Percentiles rank a stretch among this genome's conserved stretches.
These are phyloP conservation scores for Digitaria exilis DNA, from an alignment of 202 grass and related monocot genomes.

Conservation along the genomic window DNA sequence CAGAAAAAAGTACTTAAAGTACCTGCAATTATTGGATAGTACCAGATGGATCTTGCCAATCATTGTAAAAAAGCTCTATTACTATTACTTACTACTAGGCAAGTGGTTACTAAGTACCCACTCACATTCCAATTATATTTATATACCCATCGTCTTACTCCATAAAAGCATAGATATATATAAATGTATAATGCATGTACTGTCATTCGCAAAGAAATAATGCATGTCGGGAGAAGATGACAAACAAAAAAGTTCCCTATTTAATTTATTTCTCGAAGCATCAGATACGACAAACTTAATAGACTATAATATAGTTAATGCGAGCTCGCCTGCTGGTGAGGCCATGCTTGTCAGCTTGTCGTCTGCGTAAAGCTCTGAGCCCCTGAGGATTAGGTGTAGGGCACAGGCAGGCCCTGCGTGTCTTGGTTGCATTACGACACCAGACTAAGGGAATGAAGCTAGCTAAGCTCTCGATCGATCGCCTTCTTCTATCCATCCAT, in stretches of 20 bases:
- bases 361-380: background rate
- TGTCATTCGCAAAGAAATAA: too few species aligned
- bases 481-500: background rate
- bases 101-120: background rate
- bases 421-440: slow-evolving; percentile 66
- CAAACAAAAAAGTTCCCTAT: background rate
- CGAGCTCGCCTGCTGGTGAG: background rate
- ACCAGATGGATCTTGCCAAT: too few species aligned
- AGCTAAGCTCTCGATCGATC: background rate
- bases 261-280: background rate
- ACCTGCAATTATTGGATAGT: too few species aligned
- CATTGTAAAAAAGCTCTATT: too few species aligned
- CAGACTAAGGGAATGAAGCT: slow-evolving; percentile 29
- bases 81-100: too few species aligned
- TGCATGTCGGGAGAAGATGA: background rate
- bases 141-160: too few species aligned
- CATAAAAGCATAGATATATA: background rate
- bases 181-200: too few species aligned
- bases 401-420: slow-evolving; percentile 41
- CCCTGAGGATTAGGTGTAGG: slow-evolving; percentile 4
- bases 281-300: background rate
- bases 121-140: background rate
- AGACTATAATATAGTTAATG: background rate
- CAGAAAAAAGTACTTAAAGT: too few species aligned
- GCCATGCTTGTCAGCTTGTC: background rate